Evolutionary conservation across 176 grass and related monocot species (phyloP), one percentile per base, ranked within the genome.

Genomic region (Eremochloa ophiuroides): DNA sequence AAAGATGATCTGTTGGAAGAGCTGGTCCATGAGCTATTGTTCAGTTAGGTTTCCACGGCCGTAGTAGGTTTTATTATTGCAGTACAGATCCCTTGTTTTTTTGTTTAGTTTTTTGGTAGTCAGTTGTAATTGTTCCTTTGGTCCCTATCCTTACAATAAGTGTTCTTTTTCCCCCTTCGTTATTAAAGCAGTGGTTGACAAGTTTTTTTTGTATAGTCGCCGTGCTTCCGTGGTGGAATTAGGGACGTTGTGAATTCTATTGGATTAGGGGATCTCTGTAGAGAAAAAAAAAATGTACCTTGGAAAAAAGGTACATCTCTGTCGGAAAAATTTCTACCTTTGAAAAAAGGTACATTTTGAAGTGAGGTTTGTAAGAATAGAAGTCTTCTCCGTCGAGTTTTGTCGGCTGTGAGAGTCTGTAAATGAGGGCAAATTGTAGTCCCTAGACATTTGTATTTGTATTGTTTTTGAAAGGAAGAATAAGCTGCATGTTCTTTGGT

Each of bases 1-100:
- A 87, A 87, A 39, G 90, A 91, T 26, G 92, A 92, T 50, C 87
- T 97, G 56, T 60, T 92, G 66, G 94, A 97, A 53, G 92, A 97
- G 66, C 31, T 97, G 74, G 30, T 94, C 64, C 10, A 27, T 16
- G 89, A 94, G 62, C 42, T 89, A 28, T 10, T 87, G 34, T 88
- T 23, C 60, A 68, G 67, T 60, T 90, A 86, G 79, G 34, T 72
- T 55, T 71, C 62, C 62, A 80, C 39, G 50, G 76, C 40, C 22
- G 7, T 41, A 75, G 38, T 60, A 82, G 33, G 11, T 53, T 82
- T 62, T 85, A 43, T 77, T 66, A 22, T 44, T 50, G 74, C 26
- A 38, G 35, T 42, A 28, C 64, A 79, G 58, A 37, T 37, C 23
- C 26, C 5, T 44, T 67, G 6, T 18, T 38, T 76, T 44, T 46